Base-by-base conservation (phyloP, 2,329 filamentous ascomycete genomes). In the Verticillium tricorpus region DNA sequence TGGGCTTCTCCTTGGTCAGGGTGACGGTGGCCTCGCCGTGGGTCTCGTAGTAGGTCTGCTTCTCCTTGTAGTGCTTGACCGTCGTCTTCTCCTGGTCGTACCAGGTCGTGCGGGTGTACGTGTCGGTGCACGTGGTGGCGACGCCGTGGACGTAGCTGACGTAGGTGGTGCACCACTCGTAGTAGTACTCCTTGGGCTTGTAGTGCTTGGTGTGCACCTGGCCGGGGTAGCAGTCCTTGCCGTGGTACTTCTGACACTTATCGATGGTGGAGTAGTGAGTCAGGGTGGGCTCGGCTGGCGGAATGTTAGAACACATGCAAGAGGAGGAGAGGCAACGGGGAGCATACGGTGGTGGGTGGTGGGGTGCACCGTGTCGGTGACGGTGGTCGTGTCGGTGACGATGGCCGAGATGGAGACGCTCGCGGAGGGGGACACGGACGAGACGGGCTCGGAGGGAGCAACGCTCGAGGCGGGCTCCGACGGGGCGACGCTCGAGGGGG, bases 71-170 rank as follows among this genome's bases (percentile, higher is more conserved):
- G n/a, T 50, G 45, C 45, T 50, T 37, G 45, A 56, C 22, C 9
- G 45, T 55, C 15, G 40, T 37, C 45, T 54, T 55, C 58, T 60
- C 45, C 45, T 54, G n/a, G 32, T 59, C 58, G 58, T 59, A 59
- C 58, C 37, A 31, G 45, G 31, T 60, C 12, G 45, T 60, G 58
- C 25, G 35, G 11, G 31, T 55, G 58, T 50, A 31, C 22, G 58
- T 60, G 25, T 55, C 40, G 22, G 40, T 54, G 45, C 58, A 35
- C 15, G 40, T 55, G 17, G 58, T 55, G 31, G n/a, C 25, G 31
- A 35, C 39, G 58, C 52, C 40, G 28, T 55, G 22, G 39, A 55
- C 52, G 58, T 45, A 54, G 35, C 28, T 60, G 34, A 60, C 28
- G 39, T 60, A 60, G n/a, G 45, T 54, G 39, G 45, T 60, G 40